These are phyloP conservation scores for Botrytis deweyae DNA, from an alignment of 2,329 filamentous ascomycete genomes.

Conservation along the genomic window DNA sequence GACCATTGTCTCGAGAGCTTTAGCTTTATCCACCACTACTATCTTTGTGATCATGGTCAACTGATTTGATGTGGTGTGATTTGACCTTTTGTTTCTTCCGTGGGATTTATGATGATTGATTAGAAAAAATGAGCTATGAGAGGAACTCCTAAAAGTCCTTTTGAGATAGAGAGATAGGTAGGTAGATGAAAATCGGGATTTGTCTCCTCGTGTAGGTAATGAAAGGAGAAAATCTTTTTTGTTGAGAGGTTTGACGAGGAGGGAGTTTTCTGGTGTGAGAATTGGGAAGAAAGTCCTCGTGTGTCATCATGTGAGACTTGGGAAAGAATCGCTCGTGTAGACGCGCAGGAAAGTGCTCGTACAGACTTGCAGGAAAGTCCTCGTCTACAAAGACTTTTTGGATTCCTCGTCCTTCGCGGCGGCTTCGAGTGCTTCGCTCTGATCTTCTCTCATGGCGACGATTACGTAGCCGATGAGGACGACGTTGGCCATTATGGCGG, in stretches of 20 bases:
- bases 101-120: too few relatives aligned
- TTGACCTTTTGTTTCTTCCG: background rate
- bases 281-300: background rate
- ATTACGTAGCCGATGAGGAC: slow-evolving; percentile 89
- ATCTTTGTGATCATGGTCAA: background rate
- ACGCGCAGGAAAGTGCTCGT: background rate
- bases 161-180: background rate
- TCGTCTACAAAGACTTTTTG: slow-evolving; percentile 22
- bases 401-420: slow-evolving; percentile 43
- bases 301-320: background rate
- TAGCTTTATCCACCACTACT: background rate
- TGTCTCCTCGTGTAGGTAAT: background rate
- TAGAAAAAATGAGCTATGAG: background rate
- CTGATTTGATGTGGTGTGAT: background rate
- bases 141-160: background rate
- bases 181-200: background rate
- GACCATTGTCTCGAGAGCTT: background rate
- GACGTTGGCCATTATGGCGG: slow-evolving; percentile 87
- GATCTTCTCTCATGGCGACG: slow-evolving; percentile 87
- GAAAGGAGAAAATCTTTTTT: background rate
- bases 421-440: slow-evolving; percentile 43
- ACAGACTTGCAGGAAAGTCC: too few relatives aligned
- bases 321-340: too few relatives aligned
- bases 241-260: background rate
- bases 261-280: background rate